Conservation (phyloP, 805 yeast species). For the Metschnikowia kunwiensis region DNA sequence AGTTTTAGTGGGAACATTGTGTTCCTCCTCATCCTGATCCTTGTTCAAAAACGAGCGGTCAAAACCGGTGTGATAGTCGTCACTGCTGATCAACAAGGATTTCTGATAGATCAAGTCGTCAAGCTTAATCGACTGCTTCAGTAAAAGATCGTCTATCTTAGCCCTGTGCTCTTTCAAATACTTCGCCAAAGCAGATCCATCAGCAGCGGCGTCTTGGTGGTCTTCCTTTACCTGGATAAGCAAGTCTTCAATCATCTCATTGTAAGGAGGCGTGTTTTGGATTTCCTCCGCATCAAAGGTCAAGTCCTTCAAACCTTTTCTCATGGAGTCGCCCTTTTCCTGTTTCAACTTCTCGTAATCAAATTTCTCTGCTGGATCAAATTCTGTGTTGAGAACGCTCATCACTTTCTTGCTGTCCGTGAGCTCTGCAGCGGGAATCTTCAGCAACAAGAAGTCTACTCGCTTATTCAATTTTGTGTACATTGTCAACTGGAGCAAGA, state of each 20-base stretch:
- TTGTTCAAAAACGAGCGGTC: constrained; percentile 80
- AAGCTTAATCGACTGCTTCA: constrained; percentile 63
- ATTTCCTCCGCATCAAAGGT: constrained; percentile 34
- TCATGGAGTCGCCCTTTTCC: constrained; percentile 42
- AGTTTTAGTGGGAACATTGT: constrained; percentile 10
- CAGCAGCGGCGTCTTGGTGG: constrained; percentile 44
- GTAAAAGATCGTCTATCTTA: constrained; percentile 65
- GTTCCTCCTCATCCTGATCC: constrained; percentile 27
- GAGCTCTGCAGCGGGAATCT: constrained; percentile 40
- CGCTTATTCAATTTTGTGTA: constrained; percentile 70
- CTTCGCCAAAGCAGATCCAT: constrained; percentile 33
- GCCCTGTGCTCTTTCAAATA: constrained; percentile 57
- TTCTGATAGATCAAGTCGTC: constrained; percentile 69
- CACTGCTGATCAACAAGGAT: constrained; percentile 74
- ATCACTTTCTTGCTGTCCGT: constrained; percentile 29
- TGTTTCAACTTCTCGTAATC: constrained; percentile 36
- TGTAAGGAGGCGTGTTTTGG: constrained; percentile 60
- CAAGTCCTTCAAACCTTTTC: constrained; percentile 42
- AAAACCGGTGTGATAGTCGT: constrained; percentile 89
- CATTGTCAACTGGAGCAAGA: constrained; percentile 77
- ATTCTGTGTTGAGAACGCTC: constrained; percentile 45
- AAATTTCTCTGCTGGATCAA: constrained; percentile 59
- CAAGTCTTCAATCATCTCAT: constrained; percentile 90
- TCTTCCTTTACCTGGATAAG: constrained; percentile 73
- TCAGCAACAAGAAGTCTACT: constrained; percentile 58